Conservation (phyloP, 148 eudicot genomes). For the Chenopodium suecicum region DNA sequence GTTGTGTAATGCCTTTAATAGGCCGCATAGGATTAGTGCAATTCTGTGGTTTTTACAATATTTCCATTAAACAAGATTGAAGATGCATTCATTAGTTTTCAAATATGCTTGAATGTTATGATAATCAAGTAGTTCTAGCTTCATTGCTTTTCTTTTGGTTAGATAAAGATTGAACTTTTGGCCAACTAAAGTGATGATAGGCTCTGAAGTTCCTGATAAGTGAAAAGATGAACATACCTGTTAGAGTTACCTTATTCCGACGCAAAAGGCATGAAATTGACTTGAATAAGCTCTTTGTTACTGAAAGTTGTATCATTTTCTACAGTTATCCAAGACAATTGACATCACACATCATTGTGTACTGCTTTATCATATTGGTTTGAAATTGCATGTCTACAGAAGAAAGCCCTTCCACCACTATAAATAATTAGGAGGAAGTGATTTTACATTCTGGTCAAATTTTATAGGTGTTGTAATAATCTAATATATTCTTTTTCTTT, state of each 20-base stretch:
- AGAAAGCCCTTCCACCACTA: constrained; percentile 16
- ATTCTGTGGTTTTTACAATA: not conserved
- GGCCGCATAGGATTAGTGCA: not conserved
- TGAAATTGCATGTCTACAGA: constrained; percentile 12
- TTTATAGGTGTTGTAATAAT: constrained; percentile 25
- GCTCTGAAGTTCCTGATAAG: not conserved
- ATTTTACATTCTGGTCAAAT: constrained; percentile 23
- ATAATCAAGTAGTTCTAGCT: not conserved
- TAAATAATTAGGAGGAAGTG: constrained; percentile 18
- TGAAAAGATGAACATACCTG: not conserved
- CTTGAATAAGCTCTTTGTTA: constrained; percentile 2
- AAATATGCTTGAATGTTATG: not conserved
- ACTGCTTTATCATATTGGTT: not conserved
- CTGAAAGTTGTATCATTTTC: not conserved
- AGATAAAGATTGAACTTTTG: not conserved
- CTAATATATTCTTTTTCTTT: not conserved
- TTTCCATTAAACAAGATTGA: not conserved
- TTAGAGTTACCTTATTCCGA: not conserved
- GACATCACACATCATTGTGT: not conserved
- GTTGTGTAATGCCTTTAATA: not conserved
- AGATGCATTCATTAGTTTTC: not conserved
- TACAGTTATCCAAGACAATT: not conserved
- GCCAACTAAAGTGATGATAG: not conserved
- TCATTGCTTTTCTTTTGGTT: not conserved
- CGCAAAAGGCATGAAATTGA: not conserved